Percentiles rank a stretch among this genome's conserved stretches.
Evolutionary conservation across 108 stramenopile species (phyloP).

Genomic region (Pseudonitzschia delicatissima): DNA sequence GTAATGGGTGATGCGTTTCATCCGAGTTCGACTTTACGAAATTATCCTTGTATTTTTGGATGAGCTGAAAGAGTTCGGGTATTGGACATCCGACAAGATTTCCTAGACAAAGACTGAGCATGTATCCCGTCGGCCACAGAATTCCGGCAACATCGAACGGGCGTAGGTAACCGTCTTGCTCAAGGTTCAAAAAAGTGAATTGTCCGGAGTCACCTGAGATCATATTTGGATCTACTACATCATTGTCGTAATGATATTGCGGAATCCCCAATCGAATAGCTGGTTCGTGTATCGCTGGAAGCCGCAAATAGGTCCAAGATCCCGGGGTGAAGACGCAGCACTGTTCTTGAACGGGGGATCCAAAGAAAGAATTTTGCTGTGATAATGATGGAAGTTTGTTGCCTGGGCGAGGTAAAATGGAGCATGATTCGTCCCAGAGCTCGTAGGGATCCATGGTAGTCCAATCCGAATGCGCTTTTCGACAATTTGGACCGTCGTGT

Average conservation of each 20-base stretch:
- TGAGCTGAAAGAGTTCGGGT: slow-evolving; percentile 30
- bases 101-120: slow-evolving; percentile 50
- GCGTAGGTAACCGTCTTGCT: slow-evolving; percentile 58
- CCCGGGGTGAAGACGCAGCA: slow-evolving; percentile 24
- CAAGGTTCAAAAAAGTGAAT: slow-evolving; percentile 18
- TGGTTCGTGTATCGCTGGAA: slow-evolving; percentile 27
- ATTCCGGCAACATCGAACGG: slow-evolving; percentile 54
- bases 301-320: slow-evolving; percentile 24
- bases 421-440: slow-evolving; percentile 19
- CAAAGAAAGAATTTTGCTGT: background rate
- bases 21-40: background rate
- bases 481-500: slow-evolving; percentile 1
- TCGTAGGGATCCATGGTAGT: background rate
- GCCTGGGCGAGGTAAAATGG: background rate
- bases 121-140: slow-evolving; percentile 62
- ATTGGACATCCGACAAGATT: slow-evolving; percentile 42
- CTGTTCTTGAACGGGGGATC: background rate
- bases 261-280: slow-evolving; percentile 17
- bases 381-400: background rate
- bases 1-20: background rate
- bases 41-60: background rate
- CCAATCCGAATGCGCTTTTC: background rate
- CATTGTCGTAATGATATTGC: background rate
- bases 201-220: background rate
- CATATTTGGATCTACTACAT: background rate